Evolutionary conservation across 768 basidiomycete species (phyloP).

Genomic region (Tylopilus plumbeoviolaceoides): DNA sequence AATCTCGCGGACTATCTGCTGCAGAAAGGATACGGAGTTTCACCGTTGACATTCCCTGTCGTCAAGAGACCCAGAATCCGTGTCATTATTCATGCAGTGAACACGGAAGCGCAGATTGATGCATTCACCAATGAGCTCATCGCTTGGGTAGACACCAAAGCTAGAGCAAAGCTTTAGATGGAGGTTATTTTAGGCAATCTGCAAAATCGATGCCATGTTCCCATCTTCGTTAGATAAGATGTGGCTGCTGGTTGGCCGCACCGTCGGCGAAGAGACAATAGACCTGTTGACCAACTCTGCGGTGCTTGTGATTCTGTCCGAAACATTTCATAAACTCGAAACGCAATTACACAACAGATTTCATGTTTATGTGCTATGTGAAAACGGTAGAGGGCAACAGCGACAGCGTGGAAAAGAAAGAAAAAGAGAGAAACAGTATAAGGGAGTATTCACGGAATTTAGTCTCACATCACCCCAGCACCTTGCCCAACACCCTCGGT

Average conservation of each 20-base stretch:
- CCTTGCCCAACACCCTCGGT: constrained; percentile 66
- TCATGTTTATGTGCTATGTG: not conserved
- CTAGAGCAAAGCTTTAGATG: not conserved
- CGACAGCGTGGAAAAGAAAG: not conserved
- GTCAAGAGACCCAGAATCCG: constrained; percentile 12
- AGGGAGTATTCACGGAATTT: constrained; percentile 16
- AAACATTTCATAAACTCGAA: not conserved
- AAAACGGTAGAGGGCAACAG: not conserved
- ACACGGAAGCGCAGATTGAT: constrained; percentile 8
- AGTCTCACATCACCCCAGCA: constrained; percentile 10
- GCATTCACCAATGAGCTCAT: not conserved
- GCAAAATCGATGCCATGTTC: too few species aligned
- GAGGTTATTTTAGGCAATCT: too few species aligned
- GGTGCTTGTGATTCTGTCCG: too few species aligned
- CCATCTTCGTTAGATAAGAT: too few species aligned
- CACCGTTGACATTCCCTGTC: constrained; percentile 6
- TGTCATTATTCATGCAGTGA: constrained; percentile 13
- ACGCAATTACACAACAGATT: not conserved
- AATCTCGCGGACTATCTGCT: constrained; percentile 6
- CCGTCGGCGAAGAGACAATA: too few species aligned
- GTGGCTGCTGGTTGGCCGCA: too few species aligned
- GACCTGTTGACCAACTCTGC: too few species aligned
- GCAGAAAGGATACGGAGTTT: constrained; percentile 10
- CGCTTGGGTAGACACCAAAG: not conserved
- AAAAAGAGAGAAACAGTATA: not conserved